Evolutionary conservation across 1,284 basidiomycete genomes (phyloP).

Genomic region (Marasmius tenuissimus): DNA sequence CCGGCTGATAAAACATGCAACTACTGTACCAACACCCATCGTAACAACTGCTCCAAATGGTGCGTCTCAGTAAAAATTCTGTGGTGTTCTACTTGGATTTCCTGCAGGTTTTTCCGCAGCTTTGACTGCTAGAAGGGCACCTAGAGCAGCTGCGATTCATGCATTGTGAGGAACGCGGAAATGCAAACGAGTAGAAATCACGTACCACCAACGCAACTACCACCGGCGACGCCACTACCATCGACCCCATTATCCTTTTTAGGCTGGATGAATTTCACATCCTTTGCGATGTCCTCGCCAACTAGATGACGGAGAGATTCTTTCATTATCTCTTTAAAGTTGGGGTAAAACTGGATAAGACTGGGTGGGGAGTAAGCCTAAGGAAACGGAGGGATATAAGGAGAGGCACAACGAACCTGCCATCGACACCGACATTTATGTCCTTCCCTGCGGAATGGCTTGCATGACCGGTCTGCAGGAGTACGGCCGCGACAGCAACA

Average conservation of each 20-base stretch:
- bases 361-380: slow-evolving; percentile 36
- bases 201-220: slow-evolving; percentile 94
- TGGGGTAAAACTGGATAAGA: slow-evolving; percentile 89
- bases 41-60: no score
- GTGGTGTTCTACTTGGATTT: no score
- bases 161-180: slow-evolving; percentile 3
- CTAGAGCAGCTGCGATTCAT: slow-evolving; percentile 59
- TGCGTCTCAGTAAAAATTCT: no score
- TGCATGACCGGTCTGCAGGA: slow-evolving; percentile 78
- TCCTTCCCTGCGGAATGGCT: slow-evolving; percentile 37
- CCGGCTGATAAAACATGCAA: no score
- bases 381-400: not conserved
- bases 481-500: slow-evolving; percentile 83
- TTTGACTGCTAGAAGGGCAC: slow-evolving; percentile 16
- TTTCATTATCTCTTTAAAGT: slow-evolving; percentile 76
- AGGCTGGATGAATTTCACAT: slow-evolving; percentile 86
- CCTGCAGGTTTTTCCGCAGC: no score
- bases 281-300: slow-evolving; percentile 76
- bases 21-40: no score
- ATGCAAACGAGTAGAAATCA: slow-evolving; percentile 14
- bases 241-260: no score
- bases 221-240: no score
- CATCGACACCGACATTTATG: slow-evolving; percentile 87
- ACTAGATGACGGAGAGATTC: slow-evolving; percentile 76
- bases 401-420: slow-evolving; percentile 53